Evolutionary conservation across 73 alveolate species (phyloP).

Genomic region (Stentor roeselii): DNA sequence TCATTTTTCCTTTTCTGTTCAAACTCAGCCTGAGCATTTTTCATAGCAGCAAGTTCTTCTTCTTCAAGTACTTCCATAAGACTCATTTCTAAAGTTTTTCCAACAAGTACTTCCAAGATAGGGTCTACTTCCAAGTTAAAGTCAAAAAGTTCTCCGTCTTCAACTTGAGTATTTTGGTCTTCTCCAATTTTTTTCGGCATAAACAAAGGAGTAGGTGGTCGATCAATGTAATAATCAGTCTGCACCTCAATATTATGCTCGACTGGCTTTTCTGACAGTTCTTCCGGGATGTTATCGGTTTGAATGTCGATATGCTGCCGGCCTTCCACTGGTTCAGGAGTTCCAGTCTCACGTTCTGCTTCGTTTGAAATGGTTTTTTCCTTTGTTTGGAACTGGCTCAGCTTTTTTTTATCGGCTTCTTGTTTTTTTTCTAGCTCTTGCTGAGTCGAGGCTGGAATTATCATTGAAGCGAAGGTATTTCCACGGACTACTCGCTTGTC

Average conservation of each 20-base stretch:
- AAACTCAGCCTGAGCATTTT: constrained; percentile 85
- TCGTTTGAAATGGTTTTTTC: constrained; percentile 36
- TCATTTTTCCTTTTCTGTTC: constrained; percentile 85
- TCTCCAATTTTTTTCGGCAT: constrained; percentile 79
- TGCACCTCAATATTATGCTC: constrained; percentile 68
- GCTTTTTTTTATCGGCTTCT: constrained; percentile 30
- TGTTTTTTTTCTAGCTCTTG: constrained; percentile 36
- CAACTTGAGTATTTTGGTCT: constrained; percentile 64
- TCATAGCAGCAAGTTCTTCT: constrained; percentile 88
- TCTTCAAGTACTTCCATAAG: constrained; percentile 97
- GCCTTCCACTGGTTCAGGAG: constrained; percentile 76
- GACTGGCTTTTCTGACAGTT: constrained; percentile 37
- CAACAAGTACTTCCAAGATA: constrained; percentile 92
- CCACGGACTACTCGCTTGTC: constrained; percentile 97
- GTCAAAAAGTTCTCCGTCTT: constrained; percentile 74
- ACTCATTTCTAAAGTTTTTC: constrained; percentile 92
- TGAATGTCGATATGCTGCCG: constrained; percentile 71
- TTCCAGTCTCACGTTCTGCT: constrained; percentile 47
- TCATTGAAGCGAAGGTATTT: constrained; percentile 92
- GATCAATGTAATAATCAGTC: constrained; percentile 82
- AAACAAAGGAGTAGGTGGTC: constrained; percentile 87
- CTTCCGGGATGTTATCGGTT: constrained; percentile 77
- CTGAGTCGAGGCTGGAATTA: constrained; percentile 72
- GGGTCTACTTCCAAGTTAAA: constrained; percentile 85
- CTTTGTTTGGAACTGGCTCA: constrained; percentile 8